Conservation (phyloP, 1,284 basidiomycete species). For the Cerioporus squamosus region DNA sequence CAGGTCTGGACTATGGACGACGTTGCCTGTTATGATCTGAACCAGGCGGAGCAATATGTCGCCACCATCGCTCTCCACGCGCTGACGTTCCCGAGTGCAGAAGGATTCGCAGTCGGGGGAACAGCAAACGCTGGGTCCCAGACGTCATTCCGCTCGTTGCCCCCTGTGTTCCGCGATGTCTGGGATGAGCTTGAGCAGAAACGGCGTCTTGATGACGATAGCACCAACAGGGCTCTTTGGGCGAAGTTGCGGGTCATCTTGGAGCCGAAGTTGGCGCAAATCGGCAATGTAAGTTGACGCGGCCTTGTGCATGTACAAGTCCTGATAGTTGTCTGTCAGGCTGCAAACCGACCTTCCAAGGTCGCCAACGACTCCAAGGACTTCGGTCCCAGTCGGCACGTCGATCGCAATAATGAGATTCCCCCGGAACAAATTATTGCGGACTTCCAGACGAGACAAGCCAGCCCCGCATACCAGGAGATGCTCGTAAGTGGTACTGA, state of each 20-base stretch:
- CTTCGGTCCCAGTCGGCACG: constrained; percentile 10
- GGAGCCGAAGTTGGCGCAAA: constrained; percentile 53
- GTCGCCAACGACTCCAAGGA: constrained; percentile 27
- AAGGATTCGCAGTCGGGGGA: constrained; percentile 62
- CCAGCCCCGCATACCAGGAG: constrained; percentile 74
- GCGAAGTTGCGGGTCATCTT: constrained; percentile 66
- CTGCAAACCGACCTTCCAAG: constrained; percentile 35
- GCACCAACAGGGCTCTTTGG: constrained; percentile 75
- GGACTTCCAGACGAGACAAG: constrained; percentile 64
- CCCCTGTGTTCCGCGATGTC: constrained; percentile 84
- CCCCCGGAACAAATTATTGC: constrained; percentile 57
- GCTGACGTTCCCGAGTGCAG: constrained; percentile 63
- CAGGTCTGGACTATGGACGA: constrained; percentile 87
- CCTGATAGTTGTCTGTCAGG: constrained; percentile 26
- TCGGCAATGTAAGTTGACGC: constrained; percentile 44
- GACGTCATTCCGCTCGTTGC: constrained; percentile 76
- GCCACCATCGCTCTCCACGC: constrained; percentile 86
- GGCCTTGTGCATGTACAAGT: not conserved
- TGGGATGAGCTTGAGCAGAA: constrained; percentile 90
- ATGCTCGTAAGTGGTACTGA: constrained; percentile 76
- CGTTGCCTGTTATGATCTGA: constrained; percentile 77
- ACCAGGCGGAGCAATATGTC: constrained; percentile 91
- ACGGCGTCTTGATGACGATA: constrained; percentile 67
- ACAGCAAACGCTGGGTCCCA: constrained; percentile 46
- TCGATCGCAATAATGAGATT: constrained; percentile 27